Conservation (phyloP, 768 basidiomycete species). For the Termitomyces sp. region DNA sequence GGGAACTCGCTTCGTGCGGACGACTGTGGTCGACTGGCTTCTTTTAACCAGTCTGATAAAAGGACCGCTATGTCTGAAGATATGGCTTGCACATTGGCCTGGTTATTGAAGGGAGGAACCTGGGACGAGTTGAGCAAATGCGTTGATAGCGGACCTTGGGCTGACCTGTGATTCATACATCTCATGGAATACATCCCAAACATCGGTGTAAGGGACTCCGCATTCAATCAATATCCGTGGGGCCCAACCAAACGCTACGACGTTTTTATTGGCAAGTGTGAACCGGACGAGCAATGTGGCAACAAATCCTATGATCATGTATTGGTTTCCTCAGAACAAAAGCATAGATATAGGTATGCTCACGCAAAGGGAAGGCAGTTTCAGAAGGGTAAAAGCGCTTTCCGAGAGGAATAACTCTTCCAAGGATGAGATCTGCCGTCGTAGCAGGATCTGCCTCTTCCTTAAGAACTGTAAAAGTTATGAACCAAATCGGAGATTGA, state of each 20-base stretch:
- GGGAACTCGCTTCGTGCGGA: slow-evolving; percentile 66
- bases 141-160: slow-evolving; percentile 2
- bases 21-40: slow-evolving; percentile 68
- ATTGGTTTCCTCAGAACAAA: neutral
- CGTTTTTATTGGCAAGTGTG: slow-evolving; percentile 51
- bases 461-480: slow-evolving; percentile 39
- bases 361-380: slow-evolving; percentile 83
- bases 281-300: slow-evolving; percentile 73
- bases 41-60: slow-evolving; percentile 77
- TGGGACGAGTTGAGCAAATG: slow-evolving; percentile 19
- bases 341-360: slow-evolving; percentile 21
- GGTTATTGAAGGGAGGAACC: slow-evolving; percentile 83
- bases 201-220: slow-evolving; percentile 71
- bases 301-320: slow-evolving; percentile 54
- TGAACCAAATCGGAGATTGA: neutral
- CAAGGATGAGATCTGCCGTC: slow-evolving; percentile 58
- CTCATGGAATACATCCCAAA: slow-evolving; percentile 83
- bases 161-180: slow-evolving; percentile 86
- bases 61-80: slow-evolving; percentile 79
- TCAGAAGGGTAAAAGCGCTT: slow-evolving; percentile 90
- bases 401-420: slow-evolving; percentile 65
- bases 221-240: slow-evolving; percentile 75
- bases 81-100: slow-evolving; percentile 72
- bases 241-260: slow-evolving; percentile 75
- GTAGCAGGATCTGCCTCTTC: slow-evolving; percentile 47